These are phyloP conservation scores for Exophiala lecanii-corni DNA, from an alignment of 2,329 filamentous ascomycete genomes.

Conservation along the genomic window DNA sequence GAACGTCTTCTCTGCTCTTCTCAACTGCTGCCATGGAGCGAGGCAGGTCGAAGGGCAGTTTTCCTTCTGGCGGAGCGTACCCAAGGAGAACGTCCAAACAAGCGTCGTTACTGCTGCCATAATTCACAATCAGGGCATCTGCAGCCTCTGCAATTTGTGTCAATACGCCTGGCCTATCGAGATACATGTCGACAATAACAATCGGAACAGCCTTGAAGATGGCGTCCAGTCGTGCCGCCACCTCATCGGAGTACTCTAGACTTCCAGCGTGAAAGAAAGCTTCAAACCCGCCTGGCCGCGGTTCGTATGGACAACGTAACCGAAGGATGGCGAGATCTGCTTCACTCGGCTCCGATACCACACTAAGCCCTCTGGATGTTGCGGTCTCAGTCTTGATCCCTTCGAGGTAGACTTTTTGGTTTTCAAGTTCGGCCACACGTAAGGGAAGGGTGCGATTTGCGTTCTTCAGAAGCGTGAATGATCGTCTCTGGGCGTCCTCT, in stretches of 20 bases:
- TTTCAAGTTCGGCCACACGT: neutral
- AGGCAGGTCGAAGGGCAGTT: conserved; percentile 47
- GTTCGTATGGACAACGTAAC: conserved; percentile 10
- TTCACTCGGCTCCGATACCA: conserved; percentile 3
- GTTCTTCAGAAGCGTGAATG: conserved; percentile 18
- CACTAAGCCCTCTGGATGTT: neutral
- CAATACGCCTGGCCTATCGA: conserved; percentile 30
- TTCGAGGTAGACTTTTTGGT: conserved; percentile 11
- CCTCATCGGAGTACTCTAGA: conserved; percentile 6
- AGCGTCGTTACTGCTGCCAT: conserved; percentile 25
- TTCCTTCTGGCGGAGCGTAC: conserved; percentile 34
- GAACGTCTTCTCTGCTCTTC: conserved; percentile 14
- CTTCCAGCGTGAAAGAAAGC: conserved; percentile 14
- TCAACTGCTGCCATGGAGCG: conserved; percentile 42
- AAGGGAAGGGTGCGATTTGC: conserved; percentile 9
- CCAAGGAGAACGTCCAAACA: conserved; percentile 42
- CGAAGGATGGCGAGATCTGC: conserved; percentile 14
- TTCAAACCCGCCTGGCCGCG: conserved; percentile 17
- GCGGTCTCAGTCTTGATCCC: conserved; percentile 2
- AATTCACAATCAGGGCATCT: conserved; percentile 7
- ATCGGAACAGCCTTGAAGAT: conserved; percentile 5
- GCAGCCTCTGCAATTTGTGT: conserved; percentile 38
- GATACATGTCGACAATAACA: conserved; percentile 12
- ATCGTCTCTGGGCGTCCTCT: conserved; percentile 8
- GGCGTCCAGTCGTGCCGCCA: conserved; percentile 2